Percentiles rank a stretch among this genome's conserved stretches.
phyloP scores from a whole-genome alignment of 2,329 filamentous ascomycete species.

The Epichloe aotearoae region DNA sequence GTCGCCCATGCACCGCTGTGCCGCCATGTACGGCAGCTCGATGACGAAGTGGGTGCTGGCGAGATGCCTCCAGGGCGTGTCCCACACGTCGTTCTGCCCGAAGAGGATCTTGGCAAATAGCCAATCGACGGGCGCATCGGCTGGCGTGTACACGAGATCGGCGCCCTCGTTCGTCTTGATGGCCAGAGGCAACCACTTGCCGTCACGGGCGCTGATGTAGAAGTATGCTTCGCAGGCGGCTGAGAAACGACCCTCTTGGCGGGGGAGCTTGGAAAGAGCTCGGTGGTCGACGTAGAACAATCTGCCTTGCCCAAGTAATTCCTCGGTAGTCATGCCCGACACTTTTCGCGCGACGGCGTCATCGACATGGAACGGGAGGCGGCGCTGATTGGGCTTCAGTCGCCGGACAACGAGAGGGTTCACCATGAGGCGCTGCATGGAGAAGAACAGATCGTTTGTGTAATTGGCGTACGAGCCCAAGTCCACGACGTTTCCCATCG shows the following conservation, averaged over 20 bases:
- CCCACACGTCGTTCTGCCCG: slow-evolving; percentile 34
- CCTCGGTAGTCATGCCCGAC: slow-evolving; percentile 17
- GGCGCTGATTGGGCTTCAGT: slow-evolving; percentile 13
- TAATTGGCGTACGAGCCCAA: slow-evolving; percentile 27
- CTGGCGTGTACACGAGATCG: slow-evolving; percentile 29
- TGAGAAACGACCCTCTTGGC: slow-evolving; percentile 18
- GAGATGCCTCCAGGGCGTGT: slow-evolving; percentile 30
- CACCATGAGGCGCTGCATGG: slow-evolving; percentile 31
- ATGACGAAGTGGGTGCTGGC: slow-evolving; percentile 28
- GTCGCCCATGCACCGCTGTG: slow-evolving; percentile 30
- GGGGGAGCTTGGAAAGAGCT: slow-evolving; percentile 17
- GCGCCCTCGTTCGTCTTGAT: slow-evolving; percentile 30
- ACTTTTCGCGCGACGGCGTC: slow-evolving; percentile 16
- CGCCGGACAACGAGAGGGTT: slow-evolving; percentile 27
- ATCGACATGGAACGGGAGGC: slow-evolving; percentile 25
- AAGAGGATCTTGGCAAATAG: slow-evolving; percentile 36
- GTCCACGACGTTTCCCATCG: slow-evolving; percentile 19
- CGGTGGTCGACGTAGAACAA: slow-evolving; percentile 31
- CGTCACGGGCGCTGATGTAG: slow-evolving; percentile 26
- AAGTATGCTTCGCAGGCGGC: slow-evolving; percentile 33
- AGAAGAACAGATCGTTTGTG: slow-evolving; percentile 32
- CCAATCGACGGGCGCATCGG: slow-evolving; percentile 32
- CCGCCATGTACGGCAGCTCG: slow-evolving; percentile 31
- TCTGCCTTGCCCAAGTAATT: slow-evolving; percentile 21
- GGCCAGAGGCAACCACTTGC: slow-evolving; percentile 33